Conservation (phyloP, 2,329 filamentous ascomycete genomes). For the Penicillium italicum region DNA sequence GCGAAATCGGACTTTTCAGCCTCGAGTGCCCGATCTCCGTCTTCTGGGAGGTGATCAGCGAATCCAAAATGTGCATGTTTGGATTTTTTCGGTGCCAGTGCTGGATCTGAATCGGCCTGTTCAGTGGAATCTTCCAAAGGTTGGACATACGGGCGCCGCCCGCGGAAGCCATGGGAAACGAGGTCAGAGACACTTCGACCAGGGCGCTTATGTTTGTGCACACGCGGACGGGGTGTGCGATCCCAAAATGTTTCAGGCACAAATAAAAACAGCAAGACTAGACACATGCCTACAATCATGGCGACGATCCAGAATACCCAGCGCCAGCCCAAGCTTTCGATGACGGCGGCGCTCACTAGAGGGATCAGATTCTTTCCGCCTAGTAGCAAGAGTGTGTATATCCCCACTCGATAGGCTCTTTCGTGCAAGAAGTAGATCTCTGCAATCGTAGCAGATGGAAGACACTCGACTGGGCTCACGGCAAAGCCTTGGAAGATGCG, state of each 20-base stretch:
- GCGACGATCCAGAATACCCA: constrained; percentile 91
- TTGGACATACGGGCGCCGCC: constrained; percentile 29
- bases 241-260: constrained; percentile 98
- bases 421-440: constrained; percentile 97
- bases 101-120: constrained; percentile 4
- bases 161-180: constrained; percentile 34
- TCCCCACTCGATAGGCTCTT: constrained; percentile 84
- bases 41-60: constrained; percentile 34
- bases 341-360: constrained; percentile 79
- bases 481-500: constrained; percentile 84
- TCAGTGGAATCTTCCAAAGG: constrained; percentile 13
- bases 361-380: constrained; percentile 90
- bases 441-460: constrained; percentile 89
- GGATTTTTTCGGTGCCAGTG: constrained; percentile 23
- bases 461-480: constrained; percentile 84
- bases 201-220: constrained; percentile 35
- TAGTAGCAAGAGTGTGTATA: constrained; percentile 84
- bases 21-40: constrained; percentile 18
- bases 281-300: constrained; percentile 70
- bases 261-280: constrained; percentile 76
- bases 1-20: constrained; percentile 4
- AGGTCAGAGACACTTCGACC: constrained; percentile 39
- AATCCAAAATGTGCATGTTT: constrained; percentile 57
- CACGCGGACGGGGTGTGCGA: constrained; percentile 60
- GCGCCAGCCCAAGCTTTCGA: constrained; percentile 73